Base-by-base conservation (phyloP, 345 rosid species). In the Isatis tinctoria region DNA sequence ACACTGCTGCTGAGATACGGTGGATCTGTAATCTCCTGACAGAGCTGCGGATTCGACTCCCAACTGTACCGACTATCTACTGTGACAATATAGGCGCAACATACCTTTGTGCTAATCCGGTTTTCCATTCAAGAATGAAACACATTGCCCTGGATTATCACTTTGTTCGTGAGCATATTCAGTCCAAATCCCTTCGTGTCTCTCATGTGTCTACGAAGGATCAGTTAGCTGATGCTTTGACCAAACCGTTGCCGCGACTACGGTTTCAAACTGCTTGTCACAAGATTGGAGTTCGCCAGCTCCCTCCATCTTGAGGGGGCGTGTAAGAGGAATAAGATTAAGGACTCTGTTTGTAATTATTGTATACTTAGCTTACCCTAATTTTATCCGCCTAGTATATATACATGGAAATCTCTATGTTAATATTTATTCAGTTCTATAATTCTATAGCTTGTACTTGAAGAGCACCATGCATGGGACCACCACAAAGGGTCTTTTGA, bases 401-500 rank as follows among this genome's bases (percentile, higher is more conserved):
- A n/a, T n/a, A n/a, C n/a, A n/a, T n/a, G n/a, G n/a, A n/a, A n/a
- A n/a, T n/a, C n/a, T n/a, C n/a, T n/a, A n/a, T n/a, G n/a, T n/a
- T n/a, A n/a, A n/a, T n/a, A n/a, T n/a, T n/a, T n/a, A n/a, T n/a
- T n/a, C n/a, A n/a, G n/a, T n/a, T n/a, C n/a, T n/a, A n/a, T n/a
- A n/a, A n/a, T n/a, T n/a, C n/a, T n/a, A n/a, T n/a, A n/a, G n/a
- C n/a, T n/a, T n/a, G n/a, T 78, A 86, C 79, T 40, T 86, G 81
- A 86, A 87, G 80, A 85, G 88, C 80, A 73, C 88, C 65, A 86
- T n/a, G n/a, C n/a, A n/a, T 87, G 92, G 92, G 92, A 20, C 79
- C 81, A 45, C 87, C 90, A 5, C 81, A 82, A 65, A 85, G 89
- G 20, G 44, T 85, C 74, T 83, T 83, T 33, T 77, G 44, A 77